A percentile compares a stretch with the other conserved stretches of the same genome.
These are phyloP conservation scores for Trichoderma gracile DNA, from an alignment of 2,329 filamentous ascomycete species.

Conservation along the genomic window DNA sequence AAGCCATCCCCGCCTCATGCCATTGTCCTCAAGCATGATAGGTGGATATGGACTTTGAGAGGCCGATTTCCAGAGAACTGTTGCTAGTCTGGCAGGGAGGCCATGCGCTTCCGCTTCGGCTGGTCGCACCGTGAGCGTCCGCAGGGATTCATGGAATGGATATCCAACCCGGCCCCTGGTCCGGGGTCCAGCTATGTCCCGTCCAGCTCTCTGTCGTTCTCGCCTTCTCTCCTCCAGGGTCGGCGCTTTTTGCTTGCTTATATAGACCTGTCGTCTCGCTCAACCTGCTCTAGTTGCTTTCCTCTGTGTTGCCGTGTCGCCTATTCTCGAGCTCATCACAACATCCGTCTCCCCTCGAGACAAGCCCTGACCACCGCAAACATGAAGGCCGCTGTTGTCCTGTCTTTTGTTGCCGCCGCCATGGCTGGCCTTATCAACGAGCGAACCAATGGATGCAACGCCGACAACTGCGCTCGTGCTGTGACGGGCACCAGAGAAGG, in stretches of 20 bases:
- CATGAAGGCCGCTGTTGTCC: conserved; percentile 46
- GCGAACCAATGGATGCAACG: conserved; percentile 39
- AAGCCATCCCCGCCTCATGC: conserved; percentile 33
- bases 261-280: conserved; percentile 12
- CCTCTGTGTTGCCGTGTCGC: neutral
- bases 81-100: conserved; percentile 4
- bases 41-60: conserved; percentile 30
- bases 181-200: neutral
- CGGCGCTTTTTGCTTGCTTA: neutral
- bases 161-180: neutral
- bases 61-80: neutral
- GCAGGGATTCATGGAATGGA: neutral
- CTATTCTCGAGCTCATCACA: neutral
- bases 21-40: conserved; percentile 33
- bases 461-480: conserved; percentile 51
- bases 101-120: conserved; percentile 16
- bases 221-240: neutral
- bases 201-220: neutral
- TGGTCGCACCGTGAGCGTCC: conserved; percentile 22
- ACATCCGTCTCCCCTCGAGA: neutral
- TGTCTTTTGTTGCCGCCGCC: conserved; percentile 42
- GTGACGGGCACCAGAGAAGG: conserved; percentile 47
- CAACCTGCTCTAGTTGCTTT: neutral
- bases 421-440: conserved; percentile 39
- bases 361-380: conserved; percentile 30